These are phyloP conservation scores for Leccinum imitatum DNA, from an alignment of 768 basidiomycete genomes.

Conservation along the genomic window DNA sequence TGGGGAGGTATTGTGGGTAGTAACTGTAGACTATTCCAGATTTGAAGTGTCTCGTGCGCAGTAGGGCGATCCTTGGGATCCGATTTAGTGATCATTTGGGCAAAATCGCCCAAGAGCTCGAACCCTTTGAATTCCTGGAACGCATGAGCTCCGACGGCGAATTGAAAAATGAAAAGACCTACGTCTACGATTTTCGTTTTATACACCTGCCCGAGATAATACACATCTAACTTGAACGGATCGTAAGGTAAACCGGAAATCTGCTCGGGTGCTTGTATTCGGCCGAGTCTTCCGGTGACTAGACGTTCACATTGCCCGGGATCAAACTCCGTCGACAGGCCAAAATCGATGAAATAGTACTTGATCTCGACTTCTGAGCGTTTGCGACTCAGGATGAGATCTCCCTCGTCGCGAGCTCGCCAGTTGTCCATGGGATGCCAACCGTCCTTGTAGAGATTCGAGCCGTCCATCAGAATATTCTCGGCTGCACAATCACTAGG, in stretches of 20 bases:
- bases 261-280: conserved; percentile 26
- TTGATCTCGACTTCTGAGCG: conserved; percentile 28
- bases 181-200: conserved; percentile 17
- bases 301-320: conserved; percentile 4
- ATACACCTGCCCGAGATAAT: conserved; percentile 28
- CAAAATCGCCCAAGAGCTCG: conserved; percentile 1
- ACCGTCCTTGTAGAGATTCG: conserved; percentile 23
- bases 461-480: conserved; percentile 33
- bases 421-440: conserved; percentile 26
- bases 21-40: conserved; percentile 11
- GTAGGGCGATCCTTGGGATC: conserved; percentile 8
- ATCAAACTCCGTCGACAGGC: conserved; percentile 28
- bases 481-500: conserved; percentile 24
- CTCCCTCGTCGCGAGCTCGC: conserved; percentile 11
- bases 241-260: conserved; percentile 21
- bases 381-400: conserved; percentile 21
- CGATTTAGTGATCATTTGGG: conserved; percentile 5
- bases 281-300: conserved; percentile 8
- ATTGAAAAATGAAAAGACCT: neutral
- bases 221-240: conserved; percentile 32
- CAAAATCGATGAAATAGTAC: conserved; percentile 14
- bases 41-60: neutral
- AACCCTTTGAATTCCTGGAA: conserved; percentile 5
- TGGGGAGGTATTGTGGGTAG: conserved; percentile 3
- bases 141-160: neutral